Percentiles rank a stretch among this genome's conserved stretches.
phyloP scores from a whole-genome alignment of 192 early-diverging fungal genomes.

The Rhizoclosmatium sp. region DNA sequence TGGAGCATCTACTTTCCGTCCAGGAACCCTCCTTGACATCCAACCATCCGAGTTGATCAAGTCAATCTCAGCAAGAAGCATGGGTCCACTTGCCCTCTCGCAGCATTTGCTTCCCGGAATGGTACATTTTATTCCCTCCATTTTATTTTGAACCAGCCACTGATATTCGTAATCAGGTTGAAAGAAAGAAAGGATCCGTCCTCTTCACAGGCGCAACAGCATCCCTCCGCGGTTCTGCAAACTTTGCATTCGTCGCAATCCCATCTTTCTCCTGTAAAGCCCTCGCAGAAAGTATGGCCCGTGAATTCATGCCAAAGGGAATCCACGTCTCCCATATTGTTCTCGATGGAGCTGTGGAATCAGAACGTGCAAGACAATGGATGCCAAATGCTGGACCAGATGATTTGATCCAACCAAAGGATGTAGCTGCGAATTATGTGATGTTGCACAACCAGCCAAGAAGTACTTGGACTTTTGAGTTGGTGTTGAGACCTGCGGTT shows the following conservation, averaged over 20 bases:
- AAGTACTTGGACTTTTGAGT: constrained; percentile 44
- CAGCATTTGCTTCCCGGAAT: constrained; percentile 40
- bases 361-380: constrained; percentile 22
- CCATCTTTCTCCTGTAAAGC: constrained; percentile 42
- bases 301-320: constrained; percentile 46
- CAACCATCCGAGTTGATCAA: constrained; percentile 9
- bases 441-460: constrained; percentile 43
- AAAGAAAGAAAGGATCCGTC: constrained; percentile 39
- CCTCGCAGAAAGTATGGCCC: constrained; percentile 42
- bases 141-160: not conserved
- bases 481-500: constrained; percentile 35
- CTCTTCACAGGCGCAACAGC: constrained; percentile 53
- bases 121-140: not conserved
- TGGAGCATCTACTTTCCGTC: constrained; percentile 22
- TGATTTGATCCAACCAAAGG: constrained; percentile 26
- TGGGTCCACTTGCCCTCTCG: constrained; percentile 21
- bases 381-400: constrained; percentile 33
- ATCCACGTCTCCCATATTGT: constrained; percentile 48
- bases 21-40: constrained; percentile 19
- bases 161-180: constrained; percentile 11
- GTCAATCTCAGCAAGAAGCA: constrained; percentile 4
- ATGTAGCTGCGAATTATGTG: constrained; percentile 37
- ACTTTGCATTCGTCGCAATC: constrained; percentile 42
- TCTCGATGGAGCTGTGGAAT: constrained; percentile 46
- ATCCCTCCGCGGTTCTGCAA: constrained; percentile 26